Base-by-base conservation (phyloP, 257 asterid genomes). In the Knoxia roxburghii region DNA sequence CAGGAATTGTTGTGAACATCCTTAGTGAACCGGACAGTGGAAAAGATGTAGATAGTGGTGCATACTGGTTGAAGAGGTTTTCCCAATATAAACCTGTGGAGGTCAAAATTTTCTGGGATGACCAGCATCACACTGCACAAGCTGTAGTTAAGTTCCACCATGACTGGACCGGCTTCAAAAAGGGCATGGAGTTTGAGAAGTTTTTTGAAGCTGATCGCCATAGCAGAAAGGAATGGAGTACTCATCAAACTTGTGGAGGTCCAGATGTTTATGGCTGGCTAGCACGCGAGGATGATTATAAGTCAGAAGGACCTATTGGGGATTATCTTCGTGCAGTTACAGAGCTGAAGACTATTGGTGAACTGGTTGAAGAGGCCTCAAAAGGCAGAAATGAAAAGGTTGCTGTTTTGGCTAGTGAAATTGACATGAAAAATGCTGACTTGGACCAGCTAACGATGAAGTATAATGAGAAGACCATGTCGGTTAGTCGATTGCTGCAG, bases 401-500 rank as follows among this genome's bases (percentile, higher is more conserved):
- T 54, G 91, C 84, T 12, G 74, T 58, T 76, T 77, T 91, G 73
- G 80, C 94, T 56, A 79, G 65, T 76, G 97, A 87, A 77, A 83
- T 89, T 49, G 95, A 87, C 69, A 41, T 82, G 75, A 86, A 79
- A 71, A 92, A 83, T 70, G 89, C 83, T 60, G 84, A 87, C 74
- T 78, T 89, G 75, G 86, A 87, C 73, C 77, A 83, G 81, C 63
- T 92, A 76, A 86, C 76, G 78, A 79, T 71, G 24, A 78, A 75
- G 68, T 85, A 68, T 82, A 86, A 86, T 59, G 81, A 68, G 72
- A 86, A 76, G 82, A 78, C 83, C 23, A 33, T 87, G 82, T 84
- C 96, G 3, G 82, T 87, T 32, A 80, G 85, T 78, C 82, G 90
- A 83, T 79, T 89, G 95, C 89, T 89, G 64, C 87, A 80, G 75